Percentiles rank a stretch among this genome's conserved stretches.
phyloP scores from a whole-genome alignment of 139 green algal genomes.

The Haematococcus sp. region DNA sequence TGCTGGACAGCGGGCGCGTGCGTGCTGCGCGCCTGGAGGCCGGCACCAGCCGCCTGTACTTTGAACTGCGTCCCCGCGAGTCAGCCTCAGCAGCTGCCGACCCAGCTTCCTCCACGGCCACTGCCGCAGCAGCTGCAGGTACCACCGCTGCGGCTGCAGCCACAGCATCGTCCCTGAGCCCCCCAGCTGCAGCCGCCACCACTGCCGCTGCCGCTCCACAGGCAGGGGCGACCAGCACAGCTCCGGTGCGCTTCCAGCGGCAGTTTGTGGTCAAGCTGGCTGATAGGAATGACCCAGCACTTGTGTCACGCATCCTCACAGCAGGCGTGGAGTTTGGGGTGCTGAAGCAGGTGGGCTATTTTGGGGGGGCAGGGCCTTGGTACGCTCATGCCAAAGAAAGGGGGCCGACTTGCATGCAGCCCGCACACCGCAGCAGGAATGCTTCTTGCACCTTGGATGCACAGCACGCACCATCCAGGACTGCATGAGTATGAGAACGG shows the following conservation, averaged over 20 bases:
- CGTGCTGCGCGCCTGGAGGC: constrained; percentile 64
- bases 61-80: constrained; percentile 45
- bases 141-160: not conserved
- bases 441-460: no score
- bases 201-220: not conserved
- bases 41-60: constrained; percentile 56
- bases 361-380: constrained; percentile 5
- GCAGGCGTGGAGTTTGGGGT: constrained; percentile 38
- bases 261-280: constrained; percentile 39
- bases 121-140: not conserved
- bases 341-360: constrained; percentile 32
- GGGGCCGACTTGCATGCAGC: not conserved
- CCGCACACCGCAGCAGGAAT: no score
- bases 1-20: constrained; percentile 62
- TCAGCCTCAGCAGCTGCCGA: constrained; percentile 1
- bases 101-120: not conserved
- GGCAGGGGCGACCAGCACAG: not conserved
- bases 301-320: constrained; percentile 33
- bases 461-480: no score
- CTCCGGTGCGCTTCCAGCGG: constrained; percentile 13
- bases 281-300: constrained; percentile 42
- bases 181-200: not conserved
- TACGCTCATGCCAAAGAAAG: not conserved
- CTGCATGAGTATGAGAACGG: no score
- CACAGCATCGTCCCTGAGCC: no score